A percentile compares a stretch with the other conserved stretches of the same genome.
phyloP scores from a whole-genome alignment of 2,329 filamentous ascomycete genomes.

The Aspergillus sp. region DNA sequence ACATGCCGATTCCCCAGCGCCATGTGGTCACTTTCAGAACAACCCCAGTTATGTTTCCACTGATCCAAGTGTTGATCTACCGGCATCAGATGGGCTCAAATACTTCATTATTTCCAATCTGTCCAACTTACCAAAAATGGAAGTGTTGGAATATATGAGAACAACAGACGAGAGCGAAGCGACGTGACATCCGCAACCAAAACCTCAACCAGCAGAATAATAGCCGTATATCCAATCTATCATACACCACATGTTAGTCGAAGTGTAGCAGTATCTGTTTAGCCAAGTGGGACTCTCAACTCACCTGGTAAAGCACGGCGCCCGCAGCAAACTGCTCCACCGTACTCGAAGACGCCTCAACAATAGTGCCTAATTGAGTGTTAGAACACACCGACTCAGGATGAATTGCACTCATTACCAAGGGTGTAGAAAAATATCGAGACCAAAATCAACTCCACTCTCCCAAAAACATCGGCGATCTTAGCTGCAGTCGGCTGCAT shows the following conservation, averaged over 20 bases:
- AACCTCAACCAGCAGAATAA: constrained; percentile 64
- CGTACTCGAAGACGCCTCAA: constrained; percentile 56
- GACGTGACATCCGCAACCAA: constrained; percentile 67
- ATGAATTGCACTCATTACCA: constrained; percentile 30
- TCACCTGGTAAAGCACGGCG: constrained; percentile 58
- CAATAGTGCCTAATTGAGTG: constrained; percentile 48
- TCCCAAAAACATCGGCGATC: constrained; percentile 64
- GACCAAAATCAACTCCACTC: constrained; percentile 59
- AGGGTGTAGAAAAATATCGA: constrained; percentile 60
- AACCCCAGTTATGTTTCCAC: constrained; percentile 57
- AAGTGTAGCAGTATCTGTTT: neutral
- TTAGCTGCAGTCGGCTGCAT: constrained; percentile 60
- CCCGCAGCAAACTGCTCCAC: constrained; percentile 59
- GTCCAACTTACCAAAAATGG: constrained; percentile 54
- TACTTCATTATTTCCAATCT: no score
- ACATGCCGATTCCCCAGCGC: constrained; percentile 68
- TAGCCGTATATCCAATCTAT: constrained; percentile 62
- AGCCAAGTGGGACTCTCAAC: neutral
- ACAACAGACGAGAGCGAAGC: constrained; percentile 63
- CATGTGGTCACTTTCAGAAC: constrained; percentile 56
- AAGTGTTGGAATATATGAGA: constrained; percentile 64
- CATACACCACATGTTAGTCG: neutral
- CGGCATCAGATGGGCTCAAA: neutral
- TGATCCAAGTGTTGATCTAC: constrained; percentile 64
- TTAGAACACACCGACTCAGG: neutral